Base-by-base conservation (phyloP, 1,284 basidiomycete genomes). In the Pseudozyma hubeiensis region DNA sequence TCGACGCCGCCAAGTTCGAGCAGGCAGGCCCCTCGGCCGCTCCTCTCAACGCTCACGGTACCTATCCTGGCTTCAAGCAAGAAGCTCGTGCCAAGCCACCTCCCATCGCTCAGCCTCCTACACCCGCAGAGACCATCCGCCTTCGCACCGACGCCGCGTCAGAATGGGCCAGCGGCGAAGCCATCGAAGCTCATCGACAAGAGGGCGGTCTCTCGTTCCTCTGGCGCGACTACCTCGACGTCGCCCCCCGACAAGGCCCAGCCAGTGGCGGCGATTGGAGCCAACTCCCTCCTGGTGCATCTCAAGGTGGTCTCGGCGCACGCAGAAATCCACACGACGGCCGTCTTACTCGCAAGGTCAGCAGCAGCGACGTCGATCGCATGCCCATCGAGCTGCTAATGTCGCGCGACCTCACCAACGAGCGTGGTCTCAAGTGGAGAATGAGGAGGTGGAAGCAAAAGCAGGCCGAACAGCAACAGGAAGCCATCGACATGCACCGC, bases 351-450 rank as follows among this genome's bases (percentile, higher is more conserved):
- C 40, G 64, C 4, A 55, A 55, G 7, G 56, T 79, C 45, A 62
- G 53, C 41, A 63, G 67, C 37, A 64, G 63, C 59, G 78, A 82
- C 19, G 63, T 82, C 6, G 80, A 84, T 54, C 61, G 70, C 17
- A 80, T 82, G 81, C 82, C 82, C 17, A 78, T 84, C 52, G 82
- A 84, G 58, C 61, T 84, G 35, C 70, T 84, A 50, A 84, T 84
- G 82, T 44, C 63, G 35, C 59, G 70, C 17, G 82, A 84, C 33
- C 72, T 84, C 16, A 62, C 68, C 40, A 84, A 84, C 64, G 64
- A 77, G 47, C 56, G 54, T 10, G 79, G 80, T 39, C 75, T 79
- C 59, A 81, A 80, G 52, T 78, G 76, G 77, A 70, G 81, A 37
- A 83, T 81, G 79, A 64, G 76, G 49, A 65, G 75, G 29, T 81